These are phyloP conservation scores for Penicillium aurantiogriseum DNA, from an alignment of 2,329 filamentous ascomycete genomes.

Conservation along the genomic window DNA sequence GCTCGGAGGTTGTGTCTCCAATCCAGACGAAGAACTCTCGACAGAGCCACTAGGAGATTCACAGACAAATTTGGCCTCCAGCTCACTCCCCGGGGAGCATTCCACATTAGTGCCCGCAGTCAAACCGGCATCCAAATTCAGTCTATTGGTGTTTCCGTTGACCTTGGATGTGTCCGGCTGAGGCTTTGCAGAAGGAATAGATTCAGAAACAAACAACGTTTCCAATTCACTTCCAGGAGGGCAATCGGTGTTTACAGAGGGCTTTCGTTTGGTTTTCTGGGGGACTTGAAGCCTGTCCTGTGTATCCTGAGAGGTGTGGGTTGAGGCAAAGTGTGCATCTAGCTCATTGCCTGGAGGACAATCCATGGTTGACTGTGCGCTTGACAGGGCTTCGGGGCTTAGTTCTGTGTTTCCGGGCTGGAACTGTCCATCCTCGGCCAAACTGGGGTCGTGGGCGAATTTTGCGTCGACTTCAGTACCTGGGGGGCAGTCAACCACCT, in stretches of 20 bases:
- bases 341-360: slow-evolving; percentile 13
- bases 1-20: background rate
- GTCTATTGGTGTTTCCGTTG: background rate
- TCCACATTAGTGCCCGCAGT: slow-evolving; percentile 4
- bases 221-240: slow-evolving; percentile 14
- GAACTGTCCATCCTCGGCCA: slow-evolving; percentile 10
- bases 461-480: slow-evolving; percentile 15
- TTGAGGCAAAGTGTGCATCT: slow-evolving; percentile 3
- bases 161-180: slow-evolving; percentile 1
- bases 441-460: slow-evolving; percentile 3
- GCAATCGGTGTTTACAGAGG: slow-evolving; percentile 12
- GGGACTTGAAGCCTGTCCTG: background rate
- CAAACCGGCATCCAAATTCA: slow-evolving; percentile 4
- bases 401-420: background rate
- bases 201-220: slow-evolving; percentile 8
- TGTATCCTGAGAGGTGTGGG: background rate
- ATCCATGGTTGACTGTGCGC: slow-evolving; percentile 1
- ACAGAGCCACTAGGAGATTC: slow-evolving; percentile 1
- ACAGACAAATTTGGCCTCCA: slow-evolving; percentile 15
- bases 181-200: background rate
- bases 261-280: slow-evolving; percentile 4
- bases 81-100: slow-evolving; percentile 15
- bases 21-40: background rate
- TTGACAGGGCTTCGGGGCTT: background rate
- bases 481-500: background rate